Percentiles rank a stretch among this genome's conserved stretches.
Evolutionary conservation across 2,329 filamentous ascomycete genomes (phyloP).

Genomic region (Periglandula ipomoeae): DNA sequence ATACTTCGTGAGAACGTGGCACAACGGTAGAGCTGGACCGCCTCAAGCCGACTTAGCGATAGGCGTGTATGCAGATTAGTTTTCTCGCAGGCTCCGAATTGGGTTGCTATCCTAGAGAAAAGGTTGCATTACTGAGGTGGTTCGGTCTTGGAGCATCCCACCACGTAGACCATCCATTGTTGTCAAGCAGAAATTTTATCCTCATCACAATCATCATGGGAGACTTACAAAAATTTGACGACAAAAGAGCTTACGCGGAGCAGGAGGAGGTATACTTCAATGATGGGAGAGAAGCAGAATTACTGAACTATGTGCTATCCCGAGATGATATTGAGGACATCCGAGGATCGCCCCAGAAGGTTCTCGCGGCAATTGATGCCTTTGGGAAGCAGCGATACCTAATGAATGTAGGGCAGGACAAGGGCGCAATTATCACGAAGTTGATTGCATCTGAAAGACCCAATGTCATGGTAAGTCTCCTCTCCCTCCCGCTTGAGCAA

Average conservation of each 20-base stretch:
- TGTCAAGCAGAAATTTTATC: not conserved
- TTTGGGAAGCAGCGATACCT: slow-evolving; percentile 45
- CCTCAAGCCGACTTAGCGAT: not conserved
- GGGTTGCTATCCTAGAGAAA: too few species aligned
- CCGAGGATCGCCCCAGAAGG: slow-evolving; percentile 51
- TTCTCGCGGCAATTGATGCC: slow-evolving; percentile 63
- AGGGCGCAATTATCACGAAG: slow-evolving; percentile 61
- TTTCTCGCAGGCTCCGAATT: too few species aligned
- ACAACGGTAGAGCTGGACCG: not conserved
- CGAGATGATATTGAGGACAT: slow-evolving; percentile 54
- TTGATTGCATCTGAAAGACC: slow-evolving; percentile 61
- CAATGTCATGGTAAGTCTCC: slow-evolving; percentile 41
- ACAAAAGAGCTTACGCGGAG: slow-evolving; percentile 29
- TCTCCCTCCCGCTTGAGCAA: not conserved
- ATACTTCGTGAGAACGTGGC: not conserved
- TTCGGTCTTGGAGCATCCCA: too few species aligned
- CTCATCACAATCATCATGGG: not conserved
- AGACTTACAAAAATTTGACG: slow-evolving; percentile 20
- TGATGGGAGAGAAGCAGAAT: slow-evolving; percentile 65
- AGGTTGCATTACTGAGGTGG: too few species aligned
- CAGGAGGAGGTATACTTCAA: slow-evolving; percentile 44
- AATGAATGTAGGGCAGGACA: slow-evolving; percentile 72
- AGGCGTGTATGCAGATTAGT: not conserved
- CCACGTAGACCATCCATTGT: too few species aligned
- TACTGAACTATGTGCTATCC: slow-evolving; percentile 60